A percentile compares a stretch with the other conserved stretches of the same genome.
Evolutionary conservation across 2,329 filamentous ascomycete genomes (phyloP).

Genomic region (Trichoderma sp.): DNA sequence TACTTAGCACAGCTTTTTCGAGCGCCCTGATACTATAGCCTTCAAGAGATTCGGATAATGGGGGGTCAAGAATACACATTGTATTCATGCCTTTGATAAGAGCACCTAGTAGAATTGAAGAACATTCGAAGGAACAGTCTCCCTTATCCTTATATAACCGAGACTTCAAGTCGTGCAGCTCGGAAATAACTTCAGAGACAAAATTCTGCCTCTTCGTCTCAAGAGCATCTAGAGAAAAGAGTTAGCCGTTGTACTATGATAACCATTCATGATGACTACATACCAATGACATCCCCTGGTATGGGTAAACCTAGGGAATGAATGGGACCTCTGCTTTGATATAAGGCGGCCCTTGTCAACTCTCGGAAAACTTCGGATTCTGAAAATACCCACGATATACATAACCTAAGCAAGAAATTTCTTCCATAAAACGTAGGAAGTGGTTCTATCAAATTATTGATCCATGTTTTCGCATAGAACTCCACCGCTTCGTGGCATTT

Average conservation of each 20-base stretch:
- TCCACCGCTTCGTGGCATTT: slow-evolving; percentile 42
- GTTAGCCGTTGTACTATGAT: neutral
- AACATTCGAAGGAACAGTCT: neutral
- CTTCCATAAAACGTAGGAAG: neutral
- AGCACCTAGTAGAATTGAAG: neutral
- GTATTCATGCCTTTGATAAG: neutral
- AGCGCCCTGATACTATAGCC: neutral
- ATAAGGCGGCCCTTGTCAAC: neutral
- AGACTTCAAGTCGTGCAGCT: neutral
- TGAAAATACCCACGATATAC: neutral
- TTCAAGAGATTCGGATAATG: neutral
- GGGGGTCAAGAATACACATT: neutral
- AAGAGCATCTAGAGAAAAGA: neutral
- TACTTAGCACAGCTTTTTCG: neutral
- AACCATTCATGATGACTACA: neutral
- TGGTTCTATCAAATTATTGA: neutral
- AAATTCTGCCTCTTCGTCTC: neutral
- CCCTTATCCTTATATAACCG: neutral
- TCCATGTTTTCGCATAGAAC: slow-evolving; percentile 29
- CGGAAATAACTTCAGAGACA: neutral
- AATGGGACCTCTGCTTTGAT: neutral
- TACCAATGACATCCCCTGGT: neutral
- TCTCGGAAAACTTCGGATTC: neutral
- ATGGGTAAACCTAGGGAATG: neutral
- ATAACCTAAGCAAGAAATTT: neutral